phyloP scores from a whole-genome alignment of 768 basidiomycete species.

The Suillus clintonianus region DNA sequence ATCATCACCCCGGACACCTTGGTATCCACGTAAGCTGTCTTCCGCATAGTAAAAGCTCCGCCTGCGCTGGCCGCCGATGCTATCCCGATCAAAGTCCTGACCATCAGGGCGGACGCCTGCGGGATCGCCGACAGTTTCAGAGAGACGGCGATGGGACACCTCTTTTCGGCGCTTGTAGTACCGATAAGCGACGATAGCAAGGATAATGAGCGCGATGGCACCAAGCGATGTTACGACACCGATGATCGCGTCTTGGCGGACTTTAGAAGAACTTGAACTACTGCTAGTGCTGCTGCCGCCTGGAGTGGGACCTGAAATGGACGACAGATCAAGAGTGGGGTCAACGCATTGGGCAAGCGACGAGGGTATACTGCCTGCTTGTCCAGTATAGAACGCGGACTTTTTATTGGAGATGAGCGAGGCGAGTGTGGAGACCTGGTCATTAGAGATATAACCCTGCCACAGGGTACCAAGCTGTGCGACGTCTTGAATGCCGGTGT shows the following conservation, averaged over 20 bases:
- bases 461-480: constrained; percentile 64
- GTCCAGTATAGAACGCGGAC: constrained; percentile 67
- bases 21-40: constrained; percentile 71
- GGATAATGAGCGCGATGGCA: constrained; percentile 69
- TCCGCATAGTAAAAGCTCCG: constrained; percentile 87
- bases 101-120: constrained; percentile 58
- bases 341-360: constrained; percentile 71
- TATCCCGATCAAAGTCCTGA: constrained; percentile 78
- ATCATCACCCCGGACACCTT: constrained; percentile 39
- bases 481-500: constrained; percentile 49
- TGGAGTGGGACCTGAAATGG: constrained; percentile 42
- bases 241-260: constrained; percentile 83
- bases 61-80: constrained; percentile 68
- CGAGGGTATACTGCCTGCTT: constrained; percentile 43
- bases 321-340: constrained; percentile 60
- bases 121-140: constrained; percentile 43
- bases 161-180: constrained; percentile 67
- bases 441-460: constrained; percentile 65
- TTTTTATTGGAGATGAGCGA: constrained; percentile 60
- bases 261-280: constrained; percentile 31
- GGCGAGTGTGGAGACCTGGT: constrained; percentile 59
- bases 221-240: constrained; percentile 87
- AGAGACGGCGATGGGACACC: constrained; percentile 70
- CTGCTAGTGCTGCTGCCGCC: constrained; percentile 21
- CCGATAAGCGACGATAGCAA: constrained; percentile 71